These are phyloP conservation scores for Aethionema arabicum DNA, from an alignment of 345 rosid genomes.

Conservation along the genomic window DNA sequence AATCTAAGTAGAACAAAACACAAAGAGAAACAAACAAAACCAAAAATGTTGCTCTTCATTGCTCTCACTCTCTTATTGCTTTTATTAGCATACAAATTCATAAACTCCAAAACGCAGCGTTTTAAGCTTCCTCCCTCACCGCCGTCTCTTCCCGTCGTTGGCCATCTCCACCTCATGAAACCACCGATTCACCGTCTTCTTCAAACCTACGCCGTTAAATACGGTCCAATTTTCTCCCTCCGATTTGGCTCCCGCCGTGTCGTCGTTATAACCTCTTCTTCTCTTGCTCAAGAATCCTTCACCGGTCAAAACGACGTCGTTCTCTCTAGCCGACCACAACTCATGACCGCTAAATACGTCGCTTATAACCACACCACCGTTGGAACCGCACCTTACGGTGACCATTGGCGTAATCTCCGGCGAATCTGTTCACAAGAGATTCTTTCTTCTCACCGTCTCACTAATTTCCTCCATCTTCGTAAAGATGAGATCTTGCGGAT, in stretches of 20 bases:
- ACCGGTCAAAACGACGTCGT: constrained; percentile 47
- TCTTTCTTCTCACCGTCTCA: constrained; percentile 53
- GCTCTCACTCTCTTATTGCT: constrained; percentile 6
- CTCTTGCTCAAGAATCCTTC: constrained; percentile 49
- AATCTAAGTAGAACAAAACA: neutral
- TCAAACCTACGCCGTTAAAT: constrained; percentile 18
- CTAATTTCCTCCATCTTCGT: constrained; percentile 25
- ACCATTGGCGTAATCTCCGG: constrained; percentile 71
- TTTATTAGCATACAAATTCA: constrained; percentile 4
- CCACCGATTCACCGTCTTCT: constrained; percentile 43
- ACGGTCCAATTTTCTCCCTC: constrained; percentile 54
- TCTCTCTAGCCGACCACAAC: constrained; percentile 51
- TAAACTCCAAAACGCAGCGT: constrained; percentile 8
- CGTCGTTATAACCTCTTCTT: constrained; percentile 48
- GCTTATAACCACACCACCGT: constrained; percentile 43
- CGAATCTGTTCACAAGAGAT: constrained; percentile 45
- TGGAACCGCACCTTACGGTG: constrained; percentile 44
- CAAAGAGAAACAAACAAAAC: neutral
- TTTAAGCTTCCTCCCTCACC: constrained; percentile 40
- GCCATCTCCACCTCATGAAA: constrained; percentile 53
- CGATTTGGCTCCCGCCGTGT: constrained; percentile 39
- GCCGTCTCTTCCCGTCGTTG: constrained; percentile 45
- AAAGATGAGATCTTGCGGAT: constrained; percentile 48
- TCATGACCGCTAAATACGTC: constrained; percentile 41
- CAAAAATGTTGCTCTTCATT: constrained; percentile 28